These are phyloP conservation scores for Dactylonectria macrodidyma DNA, from an alignment of 2,329 filamentous ascomycete species.

Conservation along the genomic window DNA sequence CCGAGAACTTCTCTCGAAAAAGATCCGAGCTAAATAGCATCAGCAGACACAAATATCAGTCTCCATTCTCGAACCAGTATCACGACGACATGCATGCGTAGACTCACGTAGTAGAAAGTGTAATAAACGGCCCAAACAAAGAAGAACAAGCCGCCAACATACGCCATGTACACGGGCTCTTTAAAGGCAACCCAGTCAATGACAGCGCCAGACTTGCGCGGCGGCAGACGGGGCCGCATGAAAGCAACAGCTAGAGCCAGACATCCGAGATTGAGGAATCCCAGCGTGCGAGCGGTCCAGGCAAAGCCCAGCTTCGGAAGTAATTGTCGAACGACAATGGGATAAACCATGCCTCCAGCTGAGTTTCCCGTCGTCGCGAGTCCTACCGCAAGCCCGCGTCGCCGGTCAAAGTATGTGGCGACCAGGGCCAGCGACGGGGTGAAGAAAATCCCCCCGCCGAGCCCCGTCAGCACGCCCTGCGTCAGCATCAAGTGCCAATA, in stretches of 20 bases:
- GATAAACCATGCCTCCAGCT: conserved; percentile 68
- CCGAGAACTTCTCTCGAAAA: conserved; percentile 50
- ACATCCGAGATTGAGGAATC: conserved; percentile 78
- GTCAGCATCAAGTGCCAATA: conserved; percentile 67
- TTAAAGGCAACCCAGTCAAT: conserved; percentile 54
- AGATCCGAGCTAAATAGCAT: conserved; percentile 39
- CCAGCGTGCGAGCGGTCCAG: conserved; percentile 73
- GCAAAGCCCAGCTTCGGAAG: conserved; percentile 67
- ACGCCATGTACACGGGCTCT: conserved; percentile 52
- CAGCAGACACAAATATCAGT: background rate
- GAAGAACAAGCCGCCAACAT: conserved; percentile 56
- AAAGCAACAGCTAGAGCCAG: conserved; percentile 71
- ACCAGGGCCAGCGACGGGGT: conserved; percentile 70
- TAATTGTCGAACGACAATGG: conserved; percentile 67
- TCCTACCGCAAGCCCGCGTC: conserved; percentile 69
- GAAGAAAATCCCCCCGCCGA: conserved; percentile 69
- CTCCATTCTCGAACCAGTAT: too few species aligned
- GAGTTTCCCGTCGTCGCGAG: conserved; percentile 70
- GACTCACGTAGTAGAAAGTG: conserved; percentile 59
- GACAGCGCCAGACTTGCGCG: conserved; percentile 41
- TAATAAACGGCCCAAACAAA: conserved; percentile 60
- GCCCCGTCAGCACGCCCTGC: conserved; percentile 66
- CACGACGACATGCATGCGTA: background rate
- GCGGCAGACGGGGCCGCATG: conserved; percentile 49
- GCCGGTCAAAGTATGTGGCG: conserved; percentile 70